phyloP scores from a whole-genome alignment of 148 eudicot species.

The Simmondsia chinensis region DNA sequence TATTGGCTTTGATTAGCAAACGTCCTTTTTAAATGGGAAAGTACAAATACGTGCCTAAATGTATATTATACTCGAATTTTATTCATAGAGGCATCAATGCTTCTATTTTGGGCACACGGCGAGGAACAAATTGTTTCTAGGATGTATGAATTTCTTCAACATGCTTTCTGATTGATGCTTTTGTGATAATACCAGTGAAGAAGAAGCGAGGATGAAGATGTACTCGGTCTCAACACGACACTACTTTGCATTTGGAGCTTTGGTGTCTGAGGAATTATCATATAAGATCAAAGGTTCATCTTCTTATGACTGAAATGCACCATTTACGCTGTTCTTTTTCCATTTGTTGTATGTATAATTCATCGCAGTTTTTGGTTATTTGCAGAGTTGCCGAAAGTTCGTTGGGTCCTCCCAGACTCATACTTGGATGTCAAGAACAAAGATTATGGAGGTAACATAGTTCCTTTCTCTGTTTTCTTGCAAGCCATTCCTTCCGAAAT shows the following conservation, averaged over 20 bases:
- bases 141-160: too few species aligned
- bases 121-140: too few species aligned
- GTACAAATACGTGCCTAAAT: too few species aligned
- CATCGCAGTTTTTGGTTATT: constrained; percentile 7
- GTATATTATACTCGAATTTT: too few species aligned
- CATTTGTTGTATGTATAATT: background rate
- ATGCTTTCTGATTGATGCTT: background rate
- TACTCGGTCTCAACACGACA: constrained; percentile 68
- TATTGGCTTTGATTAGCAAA: too few species aligned
- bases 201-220: constrained; percentile 64
- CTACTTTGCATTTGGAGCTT: constrained; percentile 62
- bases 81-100: too few species aligned
- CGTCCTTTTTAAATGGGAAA: too few species aligned
- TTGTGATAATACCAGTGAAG: constrained; percentile 29
- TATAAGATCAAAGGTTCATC: constrained; percentile 44
- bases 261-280: constrained; percentile 34
- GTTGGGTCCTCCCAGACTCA: constrained; percentile 73
- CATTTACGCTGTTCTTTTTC: background rate
- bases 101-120: too few species aligned
- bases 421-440: constrained; percentile 43
- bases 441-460: constrained; percentile 56
- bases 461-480: too few species aligned
- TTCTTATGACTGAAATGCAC: background rate
- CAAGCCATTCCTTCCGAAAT: too few species aligned
- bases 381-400: constrained; percentile 52